Conservation (phyloP, 2,329 filamentous ascomycete species). For the Didymella glomerata region DNA sequence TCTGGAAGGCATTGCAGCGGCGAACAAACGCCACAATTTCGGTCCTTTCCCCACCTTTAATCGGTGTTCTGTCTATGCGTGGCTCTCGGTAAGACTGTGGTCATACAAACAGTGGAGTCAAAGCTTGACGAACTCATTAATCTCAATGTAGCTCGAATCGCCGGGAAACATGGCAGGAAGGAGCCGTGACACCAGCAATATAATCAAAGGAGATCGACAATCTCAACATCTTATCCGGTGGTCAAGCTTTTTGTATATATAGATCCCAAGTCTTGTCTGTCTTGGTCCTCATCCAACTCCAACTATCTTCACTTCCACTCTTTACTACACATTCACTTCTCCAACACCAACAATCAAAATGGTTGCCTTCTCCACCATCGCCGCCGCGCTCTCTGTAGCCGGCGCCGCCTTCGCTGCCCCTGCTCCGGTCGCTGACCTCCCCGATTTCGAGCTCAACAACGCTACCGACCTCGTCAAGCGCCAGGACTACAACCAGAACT, state of each 20-base stretch:
- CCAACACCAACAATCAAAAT: slow-evolving; percentile 22
- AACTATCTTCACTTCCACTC: not conserved
- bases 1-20: not conserved
- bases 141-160: not conserved
- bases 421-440: slow-evolving; percentile 30
- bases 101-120: slow-evolving; percentile 1
- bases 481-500: slow-evolving; percentile 48
- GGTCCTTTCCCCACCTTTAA: slow-evolving; percentile 12
- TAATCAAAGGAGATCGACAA: slow-evolving; percentile 3
- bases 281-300: not conserved
- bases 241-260: slow-evolving; percentile 27
- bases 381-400: slow-evolving; percentile 32
- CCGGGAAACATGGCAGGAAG: not conserved
- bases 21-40: not conserved
- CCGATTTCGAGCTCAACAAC: slow-evolving; percentile 40
- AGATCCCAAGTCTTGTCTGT: slow-evolving; percentile 23
- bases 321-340: not conserved
- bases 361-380: slow-evolving; percentile 39
- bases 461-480: slow-evolving; percentile 30
- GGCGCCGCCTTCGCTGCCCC: slow-evolving; percentile 37
- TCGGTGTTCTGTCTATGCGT: not conserved
- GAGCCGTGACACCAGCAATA: slow-evolving; percentile 4
- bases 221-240: slow-evolving; percentile 16
- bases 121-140: not conserved
- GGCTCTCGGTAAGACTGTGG: not conserved